Conservation (phyloP, 83 land plant genomes). For the Thuja plicata region DNA sequence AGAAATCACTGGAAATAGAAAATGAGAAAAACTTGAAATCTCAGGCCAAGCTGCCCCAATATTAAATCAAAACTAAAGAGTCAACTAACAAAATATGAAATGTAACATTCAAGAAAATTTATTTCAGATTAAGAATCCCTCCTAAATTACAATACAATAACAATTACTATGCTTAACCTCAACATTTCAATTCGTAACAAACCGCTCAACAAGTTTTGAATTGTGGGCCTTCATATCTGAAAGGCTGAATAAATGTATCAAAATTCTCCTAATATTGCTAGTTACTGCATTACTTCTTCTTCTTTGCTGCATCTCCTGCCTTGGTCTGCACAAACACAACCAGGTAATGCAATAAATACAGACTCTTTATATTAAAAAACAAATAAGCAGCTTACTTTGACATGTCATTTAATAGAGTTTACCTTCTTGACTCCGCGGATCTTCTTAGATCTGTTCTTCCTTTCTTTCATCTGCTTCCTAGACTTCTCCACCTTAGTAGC, state of each 20-base stretch:
- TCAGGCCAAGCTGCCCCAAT: background rate
- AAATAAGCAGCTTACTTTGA: background rate
- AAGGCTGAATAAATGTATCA: background rate
- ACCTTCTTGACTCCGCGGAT: constrained; percentile 87
- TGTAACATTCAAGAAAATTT: background rate
- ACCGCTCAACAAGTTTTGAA: background rate
- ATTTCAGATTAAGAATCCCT: background rate
- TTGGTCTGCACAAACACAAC: constrained; percentile 46
- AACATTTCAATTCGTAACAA: background rate
- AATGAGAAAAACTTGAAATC: background rate
- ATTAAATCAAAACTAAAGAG: background rate
- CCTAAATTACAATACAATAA: background rate
- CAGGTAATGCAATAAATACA: background rate
- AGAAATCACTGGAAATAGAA: background rate
- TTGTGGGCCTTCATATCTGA: background rate
- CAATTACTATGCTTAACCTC: background rate
- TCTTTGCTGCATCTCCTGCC: constrained; percentile 73
- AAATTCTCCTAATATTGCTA: background rate
- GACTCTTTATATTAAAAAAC: background rate
- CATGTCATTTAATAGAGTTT: background rate
- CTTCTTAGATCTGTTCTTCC: constrained; percentile 90
- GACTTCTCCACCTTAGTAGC: constrained; percentile 88
- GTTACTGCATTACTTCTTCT: constrained; percentile 50
- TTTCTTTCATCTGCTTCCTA: constrained; percentile 90
- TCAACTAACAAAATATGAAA: background rate